Evolutionary conservation across 2,329 filamentous ascomycete genomes (phyloP).

Genomic region (Fusarium anthophilum): DNA sequence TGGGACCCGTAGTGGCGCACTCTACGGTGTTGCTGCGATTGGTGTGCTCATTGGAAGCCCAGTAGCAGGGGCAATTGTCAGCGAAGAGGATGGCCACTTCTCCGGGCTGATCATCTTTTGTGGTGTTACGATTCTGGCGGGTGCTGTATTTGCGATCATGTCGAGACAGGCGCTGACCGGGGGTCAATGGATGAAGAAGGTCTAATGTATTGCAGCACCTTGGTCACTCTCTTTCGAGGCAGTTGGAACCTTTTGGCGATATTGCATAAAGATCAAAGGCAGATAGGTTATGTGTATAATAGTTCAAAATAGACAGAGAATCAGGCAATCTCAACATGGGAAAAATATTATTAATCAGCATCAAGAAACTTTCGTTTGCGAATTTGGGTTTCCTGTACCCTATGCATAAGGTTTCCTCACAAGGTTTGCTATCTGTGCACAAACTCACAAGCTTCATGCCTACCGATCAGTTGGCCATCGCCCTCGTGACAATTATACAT

Average conservation of each 20-base stretch:
- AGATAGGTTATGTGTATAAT: background rate
- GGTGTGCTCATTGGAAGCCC: slow-evolving; percentile 34
- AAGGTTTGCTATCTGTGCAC: background rate
- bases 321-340: background rate
- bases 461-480: rapidly evolving
- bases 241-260: too few species aligned
- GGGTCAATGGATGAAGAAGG: background rate
- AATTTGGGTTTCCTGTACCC: background rate
- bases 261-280: background rate
- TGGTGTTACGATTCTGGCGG: background rate
- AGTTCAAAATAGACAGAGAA: background rate
- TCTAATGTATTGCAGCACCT: background rate
- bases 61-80: slow-evolving; percentile 33
- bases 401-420: too few species aligned
- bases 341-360: background rate
- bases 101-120: slow-evolving; percentile 3
- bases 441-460: background rate
- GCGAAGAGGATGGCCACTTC: background rate
- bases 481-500: too few species aligned
- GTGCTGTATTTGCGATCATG: background rate
- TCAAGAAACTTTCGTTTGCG: background rate
- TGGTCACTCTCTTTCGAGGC: background rate
- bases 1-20: slow-evolving; percentile 60
- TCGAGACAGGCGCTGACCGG: background rate
- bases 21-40: slow-evolving; percentile 23